These are phyloP conservation scores for Fragilaria radians DNA, from an alignment of 108 stramenopile genomes.

Conservation along the genomic window DNA sequence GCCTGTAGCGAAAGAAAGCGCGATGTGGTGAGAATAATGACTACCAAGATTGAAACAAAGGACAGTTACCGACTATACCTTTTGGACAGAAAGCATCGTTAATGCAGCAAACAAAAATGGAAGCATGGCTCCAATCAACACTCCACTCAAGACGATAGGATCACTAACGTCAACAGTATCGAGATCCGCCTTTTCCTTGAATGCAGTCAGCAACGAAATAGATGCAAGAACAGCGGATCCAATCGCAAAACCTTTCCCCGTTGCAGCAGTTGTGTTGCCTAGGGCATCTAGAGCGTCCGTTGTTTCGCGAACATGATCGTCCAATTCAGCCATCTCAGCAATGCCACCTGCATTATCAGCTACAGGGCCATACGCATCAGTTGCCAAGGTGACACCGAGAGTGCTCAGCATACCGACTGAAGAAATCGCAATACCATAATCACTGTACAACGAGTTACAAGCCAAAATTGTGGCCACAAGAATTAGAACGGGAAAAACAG, in stretches of 20 bases:
- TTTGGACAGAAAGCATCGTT: constrained; percentile 95
- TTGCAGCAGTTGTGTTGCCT: constrained; percentile 96
- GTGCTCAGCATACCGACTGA: constrained; percentile 94
- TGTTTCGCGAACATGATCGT: constrained; percentile 76
- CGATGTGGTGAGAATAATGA: background rate
- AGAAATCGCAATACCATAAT: constrained; percentile 92
- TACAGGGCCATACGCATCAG: constrained; percentile 93
- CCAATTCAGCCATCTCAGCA: constrained; percentile 93
- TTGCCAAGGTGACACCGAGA: constrained; percentile 88
- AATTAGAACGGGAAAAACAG: constrained; percentile 83
- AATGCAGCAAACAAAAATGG: constrained; percentile 95
- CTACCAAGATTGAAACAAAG: background rate
- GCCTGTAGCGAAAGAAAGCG: constrained; percentile 30
- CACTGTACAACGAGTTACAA: constrained; percentile 68
- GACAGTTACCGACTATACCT: constrained; percentile 20
- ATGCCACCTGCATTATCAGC: constrained; percentile 95
- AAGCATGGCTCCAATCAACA: constrained; percentile 91
- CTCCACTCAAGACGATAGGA: constrained; percentile 81
- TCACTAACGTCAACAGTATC: constrained; percentile 53
- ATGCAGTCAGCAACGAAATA: constrained; percentile 85
- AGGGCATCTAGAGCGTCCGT: constrained; percentile 94
- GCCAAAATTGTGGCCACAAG: constrained; percentile 76
- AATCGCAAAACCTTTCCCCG: constrained; percentile 96
- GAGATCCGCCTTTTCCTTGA: constrained; percentile 70
- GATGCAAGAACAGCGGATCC: constrained; percentile 92